phyloP scores from a whole-genome alignment of 768 basidiomycete genomes.

The Clitopilus hobsonii region DNA sequence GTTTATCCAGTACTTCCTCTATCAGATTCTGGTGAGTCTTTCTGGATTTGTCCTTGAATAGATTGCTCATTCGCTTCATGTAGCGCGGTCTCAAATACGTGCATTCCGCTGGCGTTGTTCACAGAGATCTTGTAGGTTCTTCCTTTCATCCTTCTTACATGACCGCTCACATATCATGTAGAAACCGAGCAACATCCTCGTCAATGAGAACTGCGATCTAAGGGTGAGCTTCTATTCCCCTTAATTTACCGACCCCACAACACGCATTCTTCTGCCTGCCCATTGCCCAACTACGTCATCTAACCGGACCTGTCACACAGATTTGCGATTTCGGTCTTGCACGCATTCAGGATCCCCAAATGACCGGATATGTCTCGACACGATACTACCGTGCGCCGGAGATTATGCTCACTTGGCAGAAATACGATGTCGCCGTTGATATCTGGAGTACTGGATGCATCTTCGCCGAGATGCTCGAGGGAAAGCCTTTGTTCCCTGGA shows the following conservation, averaged over 20 bases:
- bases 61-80: neutral
- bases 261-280: neutral
- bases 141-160: neutral
- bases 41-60: neutral
- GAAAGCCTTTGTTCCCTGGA: slow-evolving; percentile 97
- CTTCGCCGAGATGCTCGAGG: slow-evolving; percentile 99
- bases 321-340: slow-evolving; percentile 99
- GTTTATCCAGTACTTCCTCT: slow-evolving; percentile 99
- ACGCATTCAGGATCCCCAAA: slow-evolving; percentile 98
- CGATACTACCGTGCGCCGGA: slow-evolving; percentile 98
- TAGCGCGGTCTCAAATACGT: slow-evolving; percentile 99
- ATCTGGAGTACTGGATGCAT: slow-evolving; percentile 99
- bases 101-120: slow-evolving; percentile 98
- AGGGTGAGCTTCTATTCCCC: slow-evolving; percentile 52
- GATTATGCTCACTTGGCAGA: slow-evolving; percentile 99
- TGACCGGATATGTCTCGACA: slow-evolving; percentile 99
- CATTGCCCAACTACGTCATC: slow-evolving; percentile 4
- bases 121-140: slow-evolving; percentile 80
- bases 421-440: slow-evolving; percentile 99
- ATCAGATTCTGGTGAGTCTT: slow-evolving; percentile 86
- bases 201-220: slow-evolving; percentile 99
- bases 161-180: slow-evolving; percentile 20
- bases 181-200: slow-evolving; percentile 99
- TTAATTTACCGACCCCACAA: neutral
- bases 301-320: slow-evolving; percentile 32